A percentile compares a stretch with the other conserved stretches of the same genome.
Conservation (phyloP, 768 basidiomycete species). For the Mycena polygramma region DNA sequence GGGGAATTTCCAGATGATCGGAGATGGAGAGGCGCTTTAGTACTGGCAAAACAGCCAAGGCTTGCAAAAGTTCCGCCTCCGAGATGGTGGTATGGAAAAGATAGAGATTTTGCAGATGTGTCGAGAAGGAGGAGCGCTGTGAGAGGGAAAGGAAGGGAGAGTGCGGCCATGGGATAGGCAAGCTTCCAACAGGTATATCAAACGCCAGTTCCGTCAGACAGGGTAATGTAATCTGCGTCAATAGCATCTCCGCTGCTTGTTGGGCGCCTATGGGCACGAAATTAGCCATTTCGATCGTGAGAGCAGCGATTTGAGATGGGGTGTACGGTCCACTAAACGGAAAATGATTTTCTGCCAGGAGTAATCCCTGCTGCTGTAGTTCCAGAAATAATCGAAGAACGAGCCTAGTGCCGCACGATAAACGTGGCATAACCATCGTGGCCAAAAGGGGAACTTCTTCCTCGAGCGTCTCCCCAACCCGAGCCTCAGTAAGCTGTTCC, state of each 20-base stretch:
- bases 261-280: background rate
- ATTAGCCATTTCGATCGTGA: background rate
- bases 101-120: background rate
- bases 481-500: background rate
- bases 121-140: constrained; percentile 5
- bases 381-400: background rate
- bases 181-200: no score
- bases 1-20: background rate
- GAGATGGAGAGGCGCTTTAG: constrained; percentile 1
- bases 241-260: background rate
- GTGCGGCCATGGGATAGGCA: constrained; percentile 2
- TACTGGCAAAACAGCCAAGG: background rate
- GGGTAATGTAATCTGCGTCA: constrained; percentile 1
- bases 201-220: background rate
- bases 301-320: background rate
- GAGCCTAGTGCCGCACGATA: background rate
- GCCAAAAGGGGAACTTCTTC: background rate
- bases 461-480: background rate
- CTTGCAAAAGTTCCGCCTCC: background rate
- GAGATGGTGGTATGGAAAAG: background rate
- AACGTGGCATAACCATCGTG: background rate
- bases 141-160: background rate
- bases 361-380: background rate
- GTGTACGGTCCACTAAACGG: background rate
- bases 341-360: no score